Conservation (phyloP, 352 stramenopile genomes). For the Pythium scleroteichum region DNA sequence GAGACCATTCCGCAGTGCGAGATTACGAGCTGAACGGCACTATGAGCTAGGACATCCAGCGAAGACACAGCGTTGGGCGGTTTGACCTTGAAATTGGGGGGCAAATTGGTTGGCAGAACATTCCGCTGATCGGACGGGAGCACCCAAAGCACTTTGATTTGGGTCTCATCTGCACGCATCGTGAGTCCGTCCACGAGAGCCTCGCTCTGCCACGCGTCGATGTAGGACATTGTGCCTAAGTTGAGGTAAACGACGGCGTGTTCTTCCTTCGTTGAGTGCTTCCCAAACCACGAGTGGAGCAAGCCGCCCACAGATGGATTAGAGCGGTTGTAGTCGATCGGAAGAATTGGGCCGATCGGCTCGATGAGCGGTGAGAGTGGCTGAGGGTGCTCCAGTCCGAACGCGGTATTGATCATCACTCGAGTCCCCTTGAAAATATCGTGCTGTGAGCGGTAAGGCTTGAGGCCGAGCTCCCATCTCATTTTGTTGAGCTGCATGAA, state of each 20-base stretch:
- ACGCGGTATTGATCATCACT: constrained; percentile 88
- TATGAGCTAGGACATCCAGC: constrained; percentile 65
- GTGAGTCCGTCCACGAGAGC: constrained; percentile 68
- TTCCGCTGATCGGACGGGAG: constrained; percentile 71
- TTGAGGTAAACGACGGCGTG: constrained; percentile 70
- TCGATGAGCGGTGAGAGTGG: constrained; percentile 77
- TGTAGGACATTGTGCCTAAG: constrained; percentile 77
- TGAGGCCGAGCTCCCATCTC: constrained; percentile 70
- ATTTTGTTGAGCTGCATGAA: constrained; percentile 91
- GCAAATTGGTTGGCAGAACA: constrained; percentile 55
- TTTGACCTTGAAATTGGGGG: constrained; percentile 66
- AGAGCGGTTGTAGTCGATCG: constrained; percentile 37
- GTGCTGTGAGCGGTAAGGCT: constrained; percentile 81
- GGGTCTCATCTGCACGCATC: constrained; percentile 39
- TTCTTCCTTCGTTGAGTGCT: constrained; percentile 19
- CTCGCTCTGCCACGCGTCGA: constrained; percentile 78
- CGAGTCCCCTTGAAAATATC: constrained; percentile 85
- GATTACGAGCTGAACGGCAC: constrained; percentile 62
- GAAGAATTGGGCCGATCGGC: constrained; percentile 74
- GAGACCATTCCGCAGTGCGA: constrained; percentile 89
- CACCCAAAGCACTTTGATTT: constrained; percentile 75
- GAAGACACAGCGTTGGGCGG: constrained; percentile 55
- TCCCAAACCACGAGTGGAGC: constrained; percentile 48
- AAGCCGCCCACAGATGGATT: constrained; percentile 31
- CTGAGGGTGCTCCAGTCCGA: constrained; percentile 82